Conservation (phyloP, 192 early-diverging fungal species). For the Coemansia sp. region DNA sequence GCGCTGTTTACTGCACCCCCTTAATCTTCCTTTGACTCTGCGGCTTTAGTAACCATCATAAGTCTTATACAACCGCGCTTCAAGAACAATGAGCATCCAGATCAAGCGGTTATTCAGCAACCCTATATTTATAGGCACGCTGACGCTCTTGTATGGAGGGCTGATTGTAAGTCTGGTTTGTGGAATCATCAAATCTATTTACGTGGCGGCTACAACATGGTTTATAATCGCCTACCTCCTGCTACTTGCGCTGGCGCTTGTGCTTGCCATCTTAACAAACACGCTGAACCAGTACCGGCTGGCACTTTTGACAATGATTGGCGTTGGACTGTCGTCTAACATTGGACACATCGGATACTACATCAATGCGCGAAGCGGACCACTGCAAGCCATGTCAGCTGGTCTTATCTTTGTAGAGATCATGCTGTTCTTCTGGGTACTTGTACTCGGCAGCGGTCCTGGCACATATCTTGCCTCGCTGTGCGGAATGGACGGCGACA, state of each 20-base stretch:
- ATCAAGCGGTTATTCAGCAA: conserved; percentile 40
- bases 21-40: too few relatives aligned
- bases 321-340: conserved; percentile 37
- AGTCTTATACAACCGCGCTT: background rate
- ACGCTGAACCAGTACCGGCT: conserved; percentile 50
- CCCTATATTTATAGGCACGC: conserved; percentile 50
- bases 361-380: conserved; percentile 46
- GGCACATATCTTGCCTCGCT: conserved; percentile 56
- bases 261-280: conserved; percentile 32
- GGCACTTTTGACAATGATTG: conserved; percentile 50
- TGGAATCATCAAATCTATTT: conserved; percentile 35
- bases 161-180: conserved; percentile 35
- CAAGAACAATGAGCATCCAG: conserved; percentile 18
- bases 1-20: background rate
- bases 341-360: conserved; percentile 52
- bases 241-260: conserved; percentile 23
- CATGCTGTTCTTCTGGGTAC: conserved; percentile 65
- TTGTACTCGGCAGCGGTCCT: conserved; percentile 67
- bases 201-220: conserved; percentile 49
- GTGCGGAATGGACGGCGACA: conserved; percentile 42
- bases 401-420: conserved; percentile 55
- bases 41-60: too few relatives aligned
- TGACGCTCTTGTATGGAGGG: conserved; percentile 46
- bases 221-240: conserved; percentile 46
- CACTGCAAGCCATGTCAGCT: conserved; percentile 52